Conservation (phyloP, 768 basidiomycete genomes). For the Suillus clintonianus region DNA sequence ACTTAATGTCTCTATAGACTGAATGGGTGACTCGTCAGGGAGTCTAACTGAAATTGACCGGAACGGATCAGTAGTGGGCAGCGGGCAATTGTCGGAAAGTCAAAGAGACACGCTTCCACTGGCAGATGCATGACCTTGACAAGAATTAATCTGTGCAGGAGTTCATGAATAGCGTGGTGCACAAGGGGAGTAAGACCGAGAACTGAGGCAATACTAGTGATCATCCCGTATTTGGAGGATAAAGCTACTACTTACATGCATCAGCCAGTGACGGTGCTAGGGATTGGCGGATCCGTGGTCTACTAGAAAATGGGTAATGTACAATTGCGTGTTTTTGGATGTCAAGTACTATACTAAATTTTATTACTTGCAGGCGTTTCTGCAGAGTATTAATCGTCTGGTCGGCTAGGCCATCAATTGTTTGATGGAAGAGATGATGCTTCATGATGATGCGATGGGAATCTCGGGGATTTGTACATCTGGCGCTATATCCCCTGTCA, state of each 20-base stretch:
- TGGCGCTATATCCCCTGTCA: constrained; percentile 57
- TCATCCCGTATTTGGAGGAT: constrained; percentile 65
- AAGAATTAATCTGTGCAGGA: constrained; percentile 63
- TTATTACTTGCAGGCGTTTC: neutral
- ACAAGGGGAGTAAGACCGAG: constrained; percentile 34
- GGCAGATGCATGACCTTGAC: constrained; percentile 56
- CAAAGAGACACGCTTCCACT: constrained; percentile 49
- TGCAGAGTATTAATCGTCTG: neutral
- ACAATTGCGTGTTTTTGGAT: constrained; percentile 3
- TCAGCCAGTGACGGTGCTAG: constrained; percentile 13
- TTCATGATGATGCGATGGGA: constrained; percentile 13
- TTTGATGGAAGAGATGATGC: neutral
- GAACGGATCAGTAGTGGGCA: constrained; percentile 33
- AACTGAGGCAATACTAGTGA: constrained; percentile 44
- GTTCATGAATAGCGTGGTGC: constrained; percentile 74
- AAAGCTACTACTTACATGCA: constrained; percentile 28
- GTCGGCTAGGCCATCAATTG: neutral
- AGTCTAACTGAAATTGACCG: neutral
- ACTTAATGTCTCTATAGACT: neutral
- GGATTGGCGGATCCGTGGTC: neutral
- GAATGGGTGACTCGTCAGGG: neutral
- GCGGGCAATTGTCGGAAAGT: constrained; percentile 40
- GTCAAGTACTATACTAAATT: neutral
- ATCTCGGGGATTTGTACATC: constrained; percentile 38
- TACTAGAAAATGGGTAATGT: constrained; percentile 9